These are phyloP conservation scores for Pilasporangium apinafurcum DNA, from an alignment of 352 stramenopile species.

Conservation along the genomic window DNA sequence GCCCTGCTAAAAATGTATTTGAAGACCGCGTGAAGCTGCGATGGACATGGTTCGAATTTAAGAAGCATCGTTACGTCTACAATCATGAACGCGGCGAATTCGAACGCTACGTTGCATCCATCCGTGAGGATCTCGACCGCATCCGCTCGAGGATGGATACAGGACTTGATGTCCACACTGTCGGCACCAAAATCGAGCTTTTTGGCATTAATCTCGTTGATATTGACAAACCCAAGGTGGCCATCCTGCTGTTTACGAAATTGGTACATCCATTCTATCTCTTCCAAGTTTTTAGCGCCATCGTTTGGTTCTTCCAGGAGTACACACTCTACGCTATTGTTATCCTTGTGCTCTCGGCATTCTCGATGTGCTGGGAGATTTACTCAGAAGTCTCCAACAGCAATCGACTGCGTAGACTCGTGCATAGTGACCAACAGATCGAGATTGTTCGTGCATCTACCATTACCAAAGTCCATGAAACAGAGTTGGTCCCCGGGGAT, in stretches of 20 bases:
- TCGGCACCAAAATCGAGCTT: constrained; percentile 15
- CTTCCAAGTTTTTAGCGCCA: constrained; percentile 50
- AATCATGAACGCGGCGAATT: constrained; percentile 40
- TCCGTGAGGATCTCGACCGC: constrained; percentile 13
- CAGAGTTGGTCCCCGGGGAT: constrained; percentile 39
- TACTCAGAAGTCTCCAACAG: constrained; percentile 37
- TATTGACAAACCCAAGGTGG: constrained; percentile 22
- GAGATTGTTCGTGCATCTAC: constrained; percentile 17
- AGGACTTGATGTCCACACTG: constrained; percentile 13
- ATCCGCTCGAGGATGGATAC: constrained; percentile 16
- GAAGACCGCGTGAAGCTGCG: constrained; percentile 16
- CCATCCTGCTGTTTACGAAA: constrained; percentile 43
- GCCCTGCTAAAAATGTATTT: background rate
- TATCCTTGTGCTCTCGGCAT: constrained; percentile 31
- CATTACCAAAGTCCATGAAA: constrained; percentile 15
- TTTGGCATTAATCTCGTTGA: constrained; percentile 40
- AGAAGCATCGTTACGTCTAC: constrained; percentile 62
- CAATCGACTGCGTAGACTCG: constrained; percentile 27
- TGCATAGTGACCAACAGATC: constrained; percentile 25
- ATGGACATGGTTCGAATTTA: constrained; percentile 65
- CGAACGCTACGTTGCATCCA: constrained; percentile 36
- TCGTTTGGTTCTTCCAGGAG: constrained; percentile 33
- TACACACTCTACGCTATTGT: constrained; percentile 39
- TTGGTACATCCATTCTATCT: constrained; percentile 55
- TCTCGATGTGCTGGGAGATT: constrained; percentile 44